A percentile compares a stretch with the other conserved stretches of the same genome.
Evolutionary conservation across 257 asterid genomes (phyloP).

Genomic region (Nicotiana benthamiana): DNA sequence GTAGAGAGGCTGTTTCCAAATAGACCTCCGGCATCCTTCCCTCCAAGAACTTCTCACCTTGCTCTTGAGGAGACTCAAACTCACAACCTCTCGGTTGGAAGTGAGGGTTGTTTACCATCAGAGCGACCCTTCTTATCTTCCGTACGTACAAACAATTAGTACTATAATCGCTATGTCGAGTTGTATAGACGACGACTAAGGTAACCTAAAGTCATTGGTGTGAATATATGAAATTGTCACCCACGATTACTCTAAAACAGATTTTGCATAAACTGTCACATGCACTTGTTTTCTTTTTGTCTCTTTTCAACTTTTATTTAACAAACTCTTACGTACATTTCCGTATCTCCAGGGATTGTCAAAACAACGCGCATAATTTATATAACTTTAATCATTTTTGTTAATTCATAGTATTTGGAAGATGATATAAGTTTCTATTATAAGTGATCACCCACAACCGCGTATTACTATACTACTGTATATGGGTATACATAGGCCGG

Average conservation of each 20-base stretch:
- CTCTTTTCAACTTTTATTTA: neutral
- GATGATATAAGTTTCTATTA: neutral
- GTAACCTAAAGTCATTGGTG: neutral
- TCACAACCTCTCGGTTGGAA: too few relatives aligned
- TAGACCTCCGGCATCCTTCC: too few relatives aligned
- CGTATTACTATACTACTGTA: constrained; percentile 17
- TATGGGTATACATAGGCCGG: too few relatives aligned
- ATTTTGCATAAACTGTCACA: constrained; percentile 18
- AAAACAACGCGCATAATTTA: constrained; percentile 19
- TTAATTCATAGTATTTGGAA: neutral
- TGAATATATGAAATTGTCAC: constrained; percentile 16
- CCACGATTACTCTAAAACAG: constrained; percentile 22
- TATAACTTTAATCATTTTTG: neutral
- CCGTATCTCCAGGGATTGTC: constrained; percentile 25
- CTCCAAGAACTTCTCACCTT: too few relatives aligned
- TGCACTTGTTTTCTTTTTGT: constrained; percentile 31
- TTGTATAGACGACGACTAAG: neutral
- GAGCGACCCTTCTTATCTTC: too few relatives aligned
- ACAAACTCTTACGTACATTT: constrained; percentile 27
- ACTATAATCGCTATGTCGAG: neutral
- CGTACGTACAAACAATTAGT: neutral
- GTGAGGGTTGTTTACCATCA: too few relatives aligned
- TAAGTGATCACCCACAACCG: constrained; percentile 47
- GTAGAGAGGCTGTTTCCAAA: too few relatives aligned
- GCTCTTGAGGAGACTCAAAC: too few relatives aligned